Conservation (phyloP, 1,284 basidiomycete genomes). For the Kalmanozyma brasiliensis region DNA sequence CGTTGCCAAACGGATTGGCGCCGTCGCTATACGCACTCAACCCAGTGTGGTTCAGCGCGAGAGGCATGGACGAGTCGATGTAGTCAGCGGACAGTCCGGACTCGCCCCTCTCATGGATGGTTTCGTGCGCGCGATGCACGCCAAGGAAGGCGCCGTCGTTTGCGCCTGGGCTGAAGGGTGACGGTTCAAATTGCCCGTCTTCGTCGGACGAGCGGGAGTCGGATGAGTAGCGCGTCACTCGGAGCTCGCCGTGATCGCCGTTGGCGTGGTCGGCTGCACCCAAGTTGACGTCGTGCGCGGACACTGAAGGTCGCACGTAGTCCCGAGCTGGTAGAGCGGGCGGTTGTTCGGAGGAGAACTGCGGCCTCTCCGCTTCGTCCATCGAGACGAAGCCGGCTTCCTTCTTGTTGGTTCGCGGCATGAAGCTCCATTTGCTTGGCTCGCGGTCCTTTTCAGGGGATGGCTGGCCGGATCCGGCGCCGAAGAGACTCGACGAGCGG, state of each 20-base stretch:
- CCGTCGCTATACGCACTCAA: constrained; percentile 33
- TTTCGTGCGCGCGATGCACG: constrained; percentile 21
- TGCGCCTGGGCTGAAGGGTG: constrained; percentile 24
- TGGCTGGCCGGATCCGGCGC: not conserved
- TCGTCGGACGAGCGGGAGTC: constrained; percentile 10
- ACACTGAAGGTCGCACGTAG: constrained; percentile 15
- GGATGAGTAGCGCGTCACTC: constrained; percentile 4
- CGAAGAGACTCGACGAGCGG: constrained; percentile 11
- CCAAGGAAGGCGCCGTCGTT: constrained; percentile 7
- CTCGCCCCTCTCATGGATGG: constrained; percentile 37
- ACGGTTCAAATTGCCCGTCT: constrained; percentile 5
- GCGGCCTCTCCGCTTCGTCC: constrained; percentile 13
- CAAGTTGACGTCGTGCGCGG: constrained; percentile 23
- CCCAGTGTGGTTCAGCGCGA: constrained; percentile 38
- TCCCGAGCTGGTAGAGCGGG: constrained; percentile 19
- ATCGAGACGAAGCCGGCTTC: constrained; percentile 40
- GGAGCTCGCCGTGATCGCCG: constrained; percentile 5
- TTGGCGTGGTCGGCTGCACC: constrained; percentile 7
- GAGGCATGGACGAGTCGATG: constrained; percentile 9
- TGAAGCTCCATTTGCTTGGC: constrained; percentile 41
- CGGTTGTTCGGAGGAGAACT: constrained; percentile 1
- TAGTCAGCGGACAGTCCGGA: constrained; percentile 25
- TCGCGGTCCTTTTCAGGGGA: constrained; percentile 38
- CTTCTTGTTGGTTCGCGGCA: constrained; percentile 19
- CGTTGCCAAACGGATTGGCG: constrained; percentile 28